A percentile compares a stretch with the other conserved stretches of the same genome.
Conservation (phyloP, 2,329 filamentous ascomycete genomes). For the Ophiostoma angusticollis region DNA sequence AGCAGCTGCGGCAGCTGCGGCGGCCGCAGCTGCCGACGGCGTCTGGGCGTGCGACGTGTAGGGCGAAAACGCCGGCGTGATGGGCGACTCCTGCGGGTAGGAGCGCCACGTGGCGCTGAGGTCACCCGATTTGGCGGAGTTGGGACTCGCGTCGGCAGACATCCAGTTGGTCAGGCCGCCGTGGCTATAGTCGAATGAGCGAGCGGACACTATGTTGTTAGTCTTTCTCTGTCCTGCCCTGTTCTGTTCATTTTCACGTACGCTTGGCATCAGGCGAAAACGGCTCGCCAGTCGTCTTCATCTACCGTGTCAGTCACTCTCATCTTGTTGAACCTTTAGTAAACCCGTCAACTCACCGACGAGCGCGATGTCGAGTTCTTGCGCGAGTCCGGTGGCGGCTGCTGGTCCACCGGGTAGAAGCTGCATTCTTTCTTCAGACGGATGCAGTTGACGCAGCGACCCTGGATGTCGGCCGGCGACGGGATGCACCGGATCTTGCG, state of each 20-base stretch:
- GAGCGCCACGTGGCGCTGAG: constrained; percentile 34
- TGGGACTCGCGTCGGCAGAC: constrained; percentile 27
- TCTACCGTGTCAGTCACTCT: constrained; percentile 17
- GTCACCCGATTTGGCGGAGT: constrained; percentile 30
- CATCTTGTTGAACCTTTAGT: too few relatives aligned
- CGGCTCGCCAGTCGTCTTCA: constrained; percentile 26
- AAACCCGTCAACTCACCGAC: too few relatives aligned
- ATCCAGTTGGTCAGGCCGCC: constrained; percentile 32
- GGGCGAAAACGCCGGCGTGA: constrained; percentile 37
- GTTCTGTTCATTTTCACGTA: too few relatives aligned
- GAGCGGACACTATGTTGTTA: constrained; percentile 14
- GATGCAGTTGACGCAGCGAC: constrained; percentile 84
- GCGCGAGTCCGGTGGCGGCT: constrained; percentile 38
- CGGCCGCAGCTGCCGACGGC: constrained; percentile 29
- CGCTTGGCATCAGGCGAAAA: constrained; percentile 29
- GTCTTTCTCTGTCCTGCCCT: neutral
- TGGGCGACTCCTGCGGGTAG: constrained; percentile 36
- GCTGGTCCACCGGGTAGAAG: constrained; percentile 79
- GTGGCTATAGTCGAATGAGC: constrained; percentile 23
- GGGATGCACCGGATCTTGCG: constrained; percentile 88
- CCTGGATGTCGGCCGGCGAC: constrained; percentile 56
- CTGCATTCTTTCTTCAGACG: constrained; percentile 88
- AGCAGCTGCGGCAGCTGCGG: constrained; percentile 25
- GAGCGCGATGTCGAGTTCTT: constrained; percentile 29
- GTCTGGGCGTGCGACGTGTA: constrained; percentile 31